Base-by-base conservation (phyloP, 345 rosid species). In the Anastatica hierochuntica region DNA sequence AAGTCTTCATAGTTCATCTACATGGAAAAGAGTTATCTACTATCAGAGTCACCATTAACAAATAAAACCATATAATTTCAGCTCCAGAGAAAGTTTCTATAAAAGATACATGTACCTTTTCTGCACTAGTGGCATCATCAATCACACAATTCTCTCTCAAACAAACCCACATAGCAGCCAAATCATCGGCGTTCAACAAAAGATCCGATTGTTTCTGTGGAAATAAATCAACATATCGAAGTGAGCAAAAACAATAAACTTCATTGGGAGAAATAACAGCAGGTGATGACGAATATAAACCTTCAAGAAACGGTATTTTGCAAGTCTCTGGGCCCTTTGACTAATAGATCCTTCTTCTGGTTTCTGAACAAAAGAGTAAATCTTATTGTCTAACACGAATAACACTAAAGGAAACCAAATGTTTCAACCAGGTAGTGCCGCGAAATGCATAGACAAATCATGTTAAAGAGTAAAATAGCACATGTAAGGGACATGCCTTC, bases 1-100 rank as follows among this genome's bases (percentile, higher is more conserved):
- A 92, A 92, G 69, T 92, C 99, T 75, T 92, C 97, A 66, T 92
- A 92, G 71, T 88, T 88, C 99, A 88, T 92, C 99, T 88, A 73
- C 47, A 75, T 56, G 26, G 41, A 49, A 23, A 49, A 19, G 67
- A 24, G 3, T 49, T 6, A 37, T 13, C 30, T 54, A 14, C 53
- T 48, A 13, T 67, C 21, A 73, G 55, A 27, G 37, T 58, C 41
- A 53, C 13, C 2, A 8, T 7, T 26, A 62, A 43, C 27, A 27
- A 19, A 49, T 8, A 55, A 0, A 26, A 26, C 50, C 46, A 50
- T 24, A 21, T 18, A 58, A 12, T 34, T 56, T 56, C 36, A 55
- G 52, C 46, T 43, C 48, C 8, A 31, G 39, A 36, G 8, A 14
- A 16, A 30, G 8, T 29, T 18, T 2, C 8, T 40, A 43, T 8